phyloP scores from a whole-genome alignment of 768 basidiomycete species.

The Nidula microcarpa region DNA sequence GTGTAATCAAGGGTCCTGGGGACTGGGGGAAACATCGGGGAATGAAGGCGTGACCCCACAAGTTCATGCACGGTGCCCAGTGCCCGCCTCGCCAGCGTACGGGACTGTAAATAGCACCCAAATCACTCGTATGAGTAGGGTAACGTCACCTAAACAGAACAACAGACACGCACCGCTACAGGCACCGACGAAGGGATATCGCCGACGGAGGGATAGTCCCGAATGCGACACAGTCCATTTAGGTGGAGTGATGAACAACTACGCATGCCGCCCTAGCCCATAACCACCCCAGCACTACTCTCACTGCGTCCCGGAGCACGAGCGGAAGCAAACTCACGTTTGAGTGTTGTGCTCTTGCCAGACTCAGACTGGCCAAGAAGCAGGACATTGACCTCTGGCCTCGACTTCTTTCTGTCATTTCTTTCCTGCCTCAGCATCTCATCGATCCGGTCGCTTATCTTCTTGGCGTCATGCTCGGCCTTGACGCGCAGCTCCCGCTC shows the following conservation, averaged over 20 bases:
- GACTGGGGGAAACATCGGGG: not conserved
- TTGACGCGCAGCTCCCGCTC: conserved; percentile 64
- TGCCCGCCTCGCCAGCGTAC: too few relatives aligned
- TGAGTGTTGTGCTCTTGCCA: conserved; percentile 84
- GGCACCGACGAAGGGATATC: too few relatives aligned
- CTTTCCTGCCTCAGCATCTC: conserved; percentile 69
- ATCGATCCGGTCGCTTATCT: conserved; percentile 75
- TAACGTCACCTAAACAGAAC: too few relatives aligned
- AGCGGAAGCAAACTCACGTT: conserved; percentile 57
- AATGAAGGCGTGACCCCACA: not conserved
- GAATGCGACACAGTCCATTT: too few relatives aligned
- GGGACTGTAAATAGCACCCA: too few relatives aligned
- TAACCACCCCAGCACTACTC: not conserved
- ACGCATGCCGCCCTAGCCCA: not conserved
- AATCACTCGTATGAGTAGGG: too few relatives aligned
- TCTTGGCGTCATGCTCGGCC: conserved; percentile 70
- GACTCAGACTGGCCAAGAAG: conserved; percentile 88
- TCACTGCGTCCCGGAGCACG: not conserved
- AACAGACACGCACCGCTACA: too few relatives aligned
- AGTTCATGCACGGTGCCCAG: too few relatives aligned
- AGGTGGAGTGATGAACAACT: not conserved
- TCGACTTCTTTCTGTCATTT: conserved; percentile 54
- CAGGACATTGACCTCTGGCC: conserved; percentile 69
- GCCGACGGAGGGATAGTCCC: too few relatives aligned
- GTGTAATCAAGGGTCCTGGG: not conserved